Conservation (phyloP, 441 rosid species). For the Pelargonium cotyledonis region DNA sequence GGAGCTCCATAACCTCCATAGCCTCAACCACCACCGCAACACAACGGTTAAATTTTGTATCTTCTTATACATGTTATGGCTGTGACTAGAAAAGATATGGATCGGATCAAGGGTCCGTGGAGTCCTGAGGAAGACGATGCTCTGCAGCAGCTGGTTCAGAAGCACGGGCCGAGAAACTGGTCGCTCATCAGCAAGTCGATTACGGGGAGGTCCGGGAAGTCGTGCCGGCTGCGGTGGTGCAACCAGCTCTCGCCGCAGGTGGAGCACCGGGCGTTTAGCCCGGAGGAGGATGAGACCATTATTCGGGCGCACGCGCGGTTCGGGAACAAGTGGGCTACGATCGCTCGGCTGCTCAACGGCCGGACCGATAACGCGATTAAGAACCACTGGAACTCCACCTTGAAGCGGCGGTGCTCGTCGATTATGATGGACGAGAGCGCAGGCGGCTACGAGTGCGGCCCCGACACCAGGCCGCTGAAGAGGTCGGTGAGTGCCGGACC, state of each 20-base stretch:
- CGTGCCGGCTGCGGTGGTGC: slow-evolving; percentile 74
- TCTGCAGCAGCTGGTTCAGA: slow-evolving; percentile 45
- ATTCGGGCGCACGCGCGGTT: slow-evolving; percentile 51
- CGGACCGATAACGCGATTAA: slow-evolving; percentile 72
- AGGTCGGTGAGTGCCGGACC: slow-evolving; percentile 57
- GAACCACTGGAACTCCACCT: slow-evolving; percentile 33
- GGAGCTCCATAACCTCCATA: too few species aligned
- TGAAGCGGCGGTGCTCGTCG: slow-evolving; percentile 40
- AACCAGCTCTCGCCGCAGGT: slow-evolving; percentile 78
- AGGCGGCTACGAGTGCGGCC: slow-evolving; percentile 20
- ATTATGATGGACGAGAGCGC: slow-evolving; percentile 24
- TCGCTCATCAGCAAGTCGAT: slow-evolving; percentile 66
- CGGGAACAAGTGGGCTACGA: slow-evolving; percentile 79
- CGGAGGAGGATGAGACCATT: slow-evolving; percentile 57
- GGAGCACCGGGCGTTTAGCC: slow-evolving; percentile 55
- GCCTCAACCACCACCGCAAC: background rate
- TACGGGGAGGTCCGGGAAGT: slow-evolving; percentile 70
- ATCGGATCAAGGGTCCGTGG: slow-evolving; percentile 84
- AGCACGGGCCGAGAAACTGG: slow-evolving; percentile 71
- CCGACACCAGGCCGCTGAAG: slow-evolving; percentile 36
- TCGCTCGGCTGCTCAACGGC: slow-evolving; percentile 66
- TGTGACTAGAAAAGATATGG: slow-evolving; percentile 33
- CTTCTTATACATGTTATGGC: slow-evolving; percentile 2
- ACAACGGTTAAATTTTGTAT: too few species aligned
- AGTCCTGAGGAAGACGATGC: slow-evolving; percentile 72